Conservation (phyloP, 768 basidiomycete species). For the Hydnomerulius pinastri region DNA sequence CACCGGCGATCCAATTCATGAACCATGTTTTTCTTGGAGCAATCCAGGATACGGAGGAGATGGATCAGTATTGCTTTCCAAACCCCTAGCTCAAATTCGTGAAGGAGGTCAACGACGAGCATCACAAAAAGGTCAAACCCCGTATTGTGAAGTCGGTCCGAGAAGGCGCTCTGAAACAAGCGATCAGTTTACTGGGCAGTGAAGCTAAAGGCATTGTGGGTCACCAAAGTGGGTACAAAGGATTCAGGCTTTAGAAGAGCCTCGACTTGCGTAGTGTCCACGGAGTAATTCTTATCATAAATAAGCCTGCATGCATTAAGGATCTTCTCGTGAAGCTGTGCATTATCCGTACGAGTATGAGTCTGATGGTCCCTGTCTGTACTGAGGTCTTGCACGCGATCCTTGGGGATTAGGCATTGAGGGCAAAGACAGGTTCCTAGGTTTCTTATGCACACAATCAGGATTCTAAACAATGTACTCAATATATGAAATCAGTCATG, state of each 20-base stretch:
- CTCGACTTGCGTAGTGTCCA: slow-evolving; percentile 30
- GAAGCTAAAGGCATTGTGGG: too few species aligned
- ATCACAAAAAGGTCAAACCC: slow-evolving; percentile 30
- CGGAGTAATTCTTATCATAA: slow-evolving; percentile 20
- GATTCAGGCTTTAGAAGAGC: slow-evolving; percentile 27
- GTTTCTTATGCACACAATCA: too few species aligned
- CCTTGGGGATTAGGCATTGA: too few species aligned
- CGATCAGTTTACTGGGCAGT: too few species aligned
- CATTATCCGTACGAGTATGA: too few species aligned
- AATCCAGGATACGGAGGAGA: slow-evolving; percentile 35
- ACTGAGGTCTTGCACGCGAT: too few species aligned
- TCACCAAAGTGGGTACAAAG: slow-evolving; percentile 33
- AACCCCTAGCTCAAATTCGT: slow-evolving; percentile 40
- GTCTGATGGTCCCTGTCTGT: too few species aligned
- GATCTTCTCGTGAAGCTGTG: too few species aligned
- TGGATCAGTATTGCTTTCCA: slow-evolving; percentile 39
- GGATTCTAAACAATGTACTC: too few species aligned
- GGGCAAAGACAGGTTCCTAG: too few species aligned
- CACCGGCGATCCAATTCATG: slow-evolving; percentile 25
- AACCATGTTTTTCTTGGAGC: slow-evolving; percentile 5
- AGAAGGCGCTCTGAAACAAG: slow-evolving; percentile 41
- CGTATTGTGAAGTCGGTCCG: slow-evolving; percentile 11
- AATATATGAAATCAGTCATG: too few species aligned
- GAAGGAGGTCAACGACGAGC: slow-evolving; percentile 38
- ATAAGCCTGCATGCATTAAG: too few species aligned